These are phyloP conservation scores for Aspergillus haitiensis DNA, from an alignment of 495 filamentous ascomycete genomes.

Conservation along the genomic window DNA sequence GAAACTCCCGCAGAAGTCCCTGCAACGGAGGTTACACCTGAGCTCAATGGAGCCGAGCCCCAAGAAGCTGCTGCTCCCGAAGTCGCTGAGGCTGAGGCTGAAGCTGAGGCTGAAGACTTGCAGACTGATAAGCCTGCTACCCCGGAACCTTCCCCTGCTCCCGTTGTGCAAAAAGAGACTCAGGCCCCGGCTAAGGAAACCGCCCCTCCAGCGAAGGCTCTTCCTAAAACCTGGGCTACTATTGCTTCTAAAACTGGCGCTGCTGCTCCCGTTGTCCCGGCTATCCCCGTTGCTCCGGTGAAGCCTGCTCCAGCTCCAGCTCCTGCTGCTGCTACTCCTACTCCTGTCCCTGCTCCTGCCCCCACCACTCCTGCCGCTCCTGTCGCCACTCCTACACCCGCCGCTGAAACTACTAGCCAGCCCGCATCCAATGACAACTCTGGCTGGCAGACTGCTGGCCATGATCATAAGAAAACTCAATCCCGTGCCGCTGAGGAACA, in stretches of 20 bases:
- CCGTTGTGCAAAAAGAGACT: slow-evolving; percentile 41
- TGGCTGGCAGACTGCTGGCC: slow-evolving; percentile 80
- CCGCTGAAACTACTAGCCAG: slow-evolving; percentile 47
- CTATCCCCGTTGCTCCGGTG: slow-evolving; percentile 39
- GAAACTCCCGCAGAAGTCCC: slow-evolving; percentile 33
- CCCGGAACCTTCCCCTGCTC: slow-evolving; percentile 51
- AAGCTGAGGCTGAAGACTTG: slow-evolving; percentile 46
- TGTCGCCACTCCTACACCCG: slow-evolving; percentile 36
- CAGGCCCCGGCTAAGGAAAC: slow-evolving; percentile 50
- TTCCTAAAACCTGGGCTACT: slow-evolving; percentile 90
- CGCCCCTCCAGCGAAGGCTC: slow-evolving; percentile 47
- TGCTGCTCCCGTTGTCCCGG: slow-evolving; percentile 39
- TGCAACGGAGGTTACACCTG: slow-evolving; percentile 33
- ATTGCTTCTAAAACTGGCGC: slow-evolving; percentile 58
- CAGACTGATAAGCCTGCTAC: slow-evolving; percentile 54
- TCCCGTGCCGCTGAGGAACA: slow-evolving; percentile 65
- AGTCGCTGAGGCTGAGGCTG: slow-evolving; percentile 3
- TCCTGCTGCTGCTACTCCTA: slow-evolving; percentile 36
- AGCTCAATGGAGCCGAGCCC: slow-evolving; percentile 45
- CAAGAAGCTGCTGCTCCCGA: slow-evolving; percentile 30
- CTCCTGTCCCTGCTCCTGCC: slow-evolving; percentile 38
- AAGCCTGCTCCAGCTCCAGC: slow-evolving; percentile 43
- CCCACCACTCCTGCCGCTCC: slow-evolving; percentile 39
- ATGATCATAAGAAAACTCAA: slow-evolving; percentile 76
- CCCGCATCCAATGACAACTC: slow-evolving; percentile 46